Evolutionary conservation across 139 green algal species (phyloP).

Genomic region (Edaphochlamys debaryana): DNA sequence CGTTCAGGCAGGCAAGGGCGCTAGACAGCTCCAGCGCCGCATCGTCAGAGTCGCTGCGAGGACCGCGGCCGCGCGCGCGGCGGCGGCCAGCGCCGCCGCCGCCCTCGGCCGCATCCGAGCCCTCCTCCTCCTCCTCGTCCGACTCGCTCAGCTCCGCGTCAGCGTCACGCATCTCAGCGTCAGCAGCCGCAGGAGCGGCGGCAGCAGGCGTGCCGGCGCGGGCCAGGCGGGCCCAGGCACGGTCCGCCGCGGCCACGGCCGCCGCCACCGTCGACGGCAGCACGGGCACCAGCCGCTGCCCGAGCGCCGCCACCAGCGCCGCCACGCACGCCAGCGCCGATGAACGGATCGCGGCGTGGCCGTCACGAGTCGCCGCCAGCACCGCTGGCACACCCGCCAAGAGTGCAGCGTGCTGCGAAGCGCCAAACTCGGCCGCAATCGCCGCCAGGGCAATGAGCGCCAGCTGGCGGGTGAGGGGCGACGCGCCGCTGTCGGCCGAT

Average conservation of each 20-base stretch:
- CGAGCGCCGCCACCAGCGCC: slow-evolving; percentile 56
- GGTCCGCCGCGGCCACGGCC: slow-evolving; percentile 56
- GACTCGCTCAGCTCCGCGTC: background rate
- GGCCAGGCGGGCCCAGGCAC: slow-evolving; percentile 38
- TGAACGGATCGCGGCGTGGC: slow-evolving; percentile 57
- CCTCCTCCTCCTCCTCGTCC: background rate
- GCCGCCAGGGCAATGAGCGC: slow-evolving; percentile 60
- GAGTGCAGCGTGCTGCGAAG: slow-evolving; percentile 50
- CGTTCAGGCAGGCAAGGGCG: slow-evolving; percentile 69
- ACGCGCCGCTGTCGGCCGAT: background rate
- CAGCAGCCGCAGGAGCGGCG: background rate
- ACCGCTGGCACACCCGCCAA: slow-evolving; percentile 67
- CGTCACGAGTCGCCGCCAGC: slow-evolving; percentile 42
- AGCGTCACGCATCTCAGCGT: background rate
- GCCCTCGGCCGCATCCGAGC: background rate
- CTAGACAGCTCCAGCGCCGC: slow-evolving; percentile 66
- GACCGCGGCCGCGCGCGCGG: no score
- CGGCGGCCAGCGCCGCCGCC: background rate
- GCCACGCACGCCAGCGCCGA: slow-evolving; percentile 58
- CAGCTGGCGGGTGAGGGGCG: slow-evolving; percentile 50
- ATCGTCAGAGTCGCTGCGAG: slow-evolving; percentile 24
- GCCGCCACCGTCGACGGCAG: slow-evolving; percentile 62
- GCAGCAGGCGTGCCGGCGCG: background rate
- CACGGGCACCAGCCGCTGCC: slow-evolving; percentile 61
- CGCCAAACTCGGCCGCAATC: slow-evolving; percentile 51